Base-by-base conservation (phyloP, 768 basidiomycete genomes). In the Leucosporidium creatinivorum region DNA sequence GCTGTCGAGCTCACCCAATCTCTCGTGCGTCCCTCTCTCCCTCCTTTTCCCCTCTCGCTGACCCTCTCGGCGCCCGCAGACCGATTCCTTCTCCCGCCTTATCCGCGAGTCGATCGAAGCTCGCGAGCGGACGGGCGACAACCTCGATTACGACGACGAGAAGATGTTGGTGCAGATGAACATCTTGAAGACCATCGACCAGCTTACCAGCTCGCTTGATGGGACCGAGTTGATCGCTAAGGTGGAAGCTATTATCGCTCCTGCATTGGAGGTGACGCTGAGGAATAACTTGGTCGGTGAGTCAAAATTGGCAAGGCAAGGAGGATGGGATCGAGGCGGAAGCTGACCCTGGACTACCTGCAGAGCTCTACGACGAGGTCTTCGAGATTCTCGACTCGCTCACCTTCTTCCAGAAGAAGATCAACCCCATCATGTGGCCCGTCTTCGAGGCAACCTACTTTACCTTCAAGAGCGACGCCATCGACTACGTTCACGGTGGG, bases 101-200 rank as follows among this genome's bases (percentile, higher is more conserved):
- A 84, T 87, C 12, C 82, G 83, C 62, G 91, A 94, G 61, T 66
- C 72, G 65, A 83, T 84, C 59, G 79, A 87, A 21, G 74, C 77
- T 50, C 58, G 69, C 6, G 66, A 72, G n/a, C 73, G 75, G 15
- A 84, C 85, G 26, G 79, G 81, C 4, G 81, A 81, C 61, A 79
- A 82, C 19, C 86, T 87, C 69, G 62, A 31, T 2, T 75, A 86
- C 44, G 88, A 88, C 47, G 75, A 76, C 50, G 89, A 92, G 77
- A 93, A 92, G 81, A 85, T 87, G 1, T 89, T 89, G 68, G 86
- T 88, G 23, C 88, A 89, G 23, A 91, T 91, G 88, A 89, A 89
- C 55, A 83, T 91, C 33, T 84, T 89, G 21, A 68, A 71, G 60
- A 75, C 73, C 39, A 58, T 75, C 21, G 66, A 62, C 17, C 75